Base-by-base conservation (phyloP, 2,329 filamentous ascomycete species). In the Sporothrix humicola region DNA sequence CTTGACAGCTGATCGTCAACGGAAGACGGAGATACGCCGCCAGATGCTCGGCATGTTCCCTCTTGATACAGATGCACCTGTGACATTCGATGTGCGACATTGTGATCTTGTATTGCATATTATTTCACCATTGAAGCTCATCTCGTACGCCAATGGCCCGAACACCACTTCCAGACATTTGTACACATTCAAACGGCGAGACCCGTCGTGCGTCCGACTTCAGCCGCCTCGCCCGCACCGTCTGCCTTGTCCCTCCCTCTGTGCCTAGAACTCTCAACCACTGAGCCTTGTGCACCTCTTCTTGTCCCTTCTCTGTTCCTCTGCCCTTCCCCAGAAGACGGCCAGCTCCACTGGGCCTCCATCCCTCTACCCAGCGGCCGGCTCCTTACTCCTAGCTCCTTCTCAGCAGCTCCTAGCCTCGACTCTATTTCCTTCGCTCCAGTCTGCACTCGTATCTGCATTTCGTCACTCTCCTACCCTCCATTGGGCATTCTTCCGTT, bases 1-100 rank as follows among this genome's bases (percentile, higher is more conserved):
- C 5, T 26, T 66, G 61, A 13, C 12, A 66, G 61, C 61, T 15
- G 42, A 66, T 66, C 61, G 61, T 46, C n/a, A 48, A 66, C 59
- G 61, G 61, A 12, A n/a, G 8, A 13, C n/a, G 20, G 61, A 48
- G n/a, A 66, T 48, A 17, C 42, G 20, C 48, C 12, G 20, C 42
- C 23, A 13, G 37, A 23, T 42, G 3, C 12, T 65, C 42, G 37
- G 37, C 59, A 44, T 20, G 12, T n/a, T 12, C 61, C 17, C 10
- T 46, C 13, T 20, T 17, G 20, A 12, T 15, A 54, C 50, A 56
- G 8, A 56, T 56, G 13, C 52, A 26, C 52, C 31, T 37, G 31
- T 37, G 31, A 54, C 5, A 20, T 23, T 7, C 52, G 13, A 56
- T 5, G 4, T 17, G 61, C 20, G 23, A 26, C 20, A 48, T 8